Evolutionary conservation across 345 rosid genomes (phyloP), one percentile per base, ranked within the genome.

Genomic region (Anastatica hierochuntica): DNA sequence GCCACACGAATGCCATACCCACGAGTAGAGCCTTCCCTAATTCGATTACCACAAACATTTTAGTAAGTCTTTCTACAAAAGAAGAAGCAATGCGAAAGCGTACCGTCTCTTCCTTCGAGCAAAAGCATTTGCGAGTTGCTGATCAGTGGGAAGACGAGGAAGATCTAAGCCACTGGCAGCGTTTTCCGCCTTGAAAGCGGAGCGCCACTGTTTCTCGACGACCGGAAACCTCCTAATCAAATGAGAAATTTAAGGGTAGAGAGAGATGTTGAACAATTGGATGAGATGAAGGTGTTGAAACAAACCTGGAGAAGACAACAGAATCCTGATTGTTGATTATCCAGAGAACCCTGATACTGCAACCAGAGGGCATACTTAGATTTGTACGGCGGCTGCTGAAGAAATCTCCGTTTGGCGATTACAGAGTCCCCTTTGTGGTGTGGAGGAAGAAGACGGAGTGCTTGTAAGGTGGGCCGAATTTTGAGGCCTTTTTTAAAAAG

Each of bases 281-380:
- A 11, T 33, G 52, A 58, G 14, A 49, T 10, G 4, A 19, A 39
- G 7, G 7, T 57, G 38, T 20, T 43, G 9, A 0, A 5, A 11
- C 10, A 12, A 49, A 87, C 98, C 96, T 79, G 62, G 98, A 90
- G 74, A 81, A 90, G 41, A 90, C 83, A 66, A 81, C 79, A 62
- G 79, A 40, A 57, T 82, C 90, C 48, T 80, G 76, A 53, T 62
- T 81, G 75, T 76, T 78, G 77, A 90, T 76, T 76, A 76, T 79
- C 98, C 98, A 90, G 37, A 90, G 70, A 64, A 94, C 94, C 63
- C 98, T 67, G 48, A 90, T 74, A 58, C 95, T 63, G 80, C 98
- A 85, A 63, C 83, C 72, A 23, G 74, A 63, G 5, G 81, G 71
- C 95, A 81, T 81, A 14, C 11, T 50, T n/a, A n/a, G n/a, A n/a